Evolutionary conservation across 1,284 basidiomycete genomes (phyloP).

Genomic region (Phellopilus nigrolimitatus): DNA sequence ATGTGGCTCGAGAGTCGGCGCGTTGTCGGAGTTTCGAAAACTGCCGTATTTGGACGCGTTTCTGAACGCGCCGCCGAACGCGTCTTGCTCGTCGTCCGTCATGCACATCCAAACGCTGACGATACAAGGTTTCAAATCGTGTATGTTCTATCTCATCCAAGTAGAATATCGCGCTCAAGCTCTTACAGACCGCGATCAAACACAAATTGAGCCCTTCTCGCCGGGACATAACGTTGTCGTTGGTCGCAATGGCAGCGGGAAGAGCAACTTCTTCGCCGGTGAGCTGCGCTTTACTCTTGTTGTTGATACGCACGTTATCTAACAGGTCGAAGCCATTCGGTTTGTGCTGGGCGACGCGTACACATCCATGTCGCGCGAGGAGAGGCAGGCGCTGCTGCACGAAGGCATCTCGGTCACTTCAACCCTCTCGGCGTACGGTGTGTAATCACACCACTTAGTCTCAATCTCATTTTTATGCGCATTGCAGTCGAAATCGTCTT

Average conservation of each 20-base stretch:
- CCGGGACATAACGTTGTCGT: conserved; percentile 91
- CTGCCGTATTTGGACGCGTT: neutral
- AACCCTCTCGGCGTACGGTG: conserved; percentile 90
- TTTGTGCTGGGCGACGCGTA: conserved; percentile 98
- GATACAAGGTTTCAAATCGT: conserved; percentile 97
- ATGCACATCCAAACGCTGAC: conserved; percentile 92
- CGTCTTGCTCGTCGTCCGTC: conserved; percentile 8
- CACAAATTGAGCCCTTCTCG: conserved; percentile 78
- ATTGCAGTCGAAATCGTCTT: conserved; percentile 77
- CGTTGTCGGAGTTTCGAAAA: too few relatives aligned
- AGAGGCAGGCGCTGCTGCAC: conserved; percentile 88
- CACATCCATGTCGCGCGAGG: conserved; percentile 91
- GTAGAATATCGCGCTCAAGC: conserved; percentile 10
- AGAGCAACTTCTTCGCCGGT: conserved; percentile 96
- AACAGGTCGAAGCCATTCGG: conserved; percentile 66
- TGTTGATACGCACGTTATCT: neutral
- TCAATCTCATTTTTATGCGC: neutral
- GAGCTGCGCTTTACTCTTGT: conserved; percentile 25
- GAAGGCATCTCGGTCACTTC: conserved; percentile 88
- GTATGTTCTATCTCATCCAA: conserved; percentile 37
- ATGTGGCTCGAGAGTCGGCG: neutral
- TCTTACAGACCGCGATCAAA: conserved; percentile 68
- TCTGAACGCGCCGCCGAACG: conserved; percentile 7
- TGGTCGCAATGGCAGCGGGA: conserved; percentile 92
- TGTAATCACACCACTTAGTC: conserved; percentile 26